These are phyloP conservation scores for Hypoxylon rubiginosum DNA, from an alignment of 2,329 filamentous ascomycete species.

Conservation along the genomic window DNA sequence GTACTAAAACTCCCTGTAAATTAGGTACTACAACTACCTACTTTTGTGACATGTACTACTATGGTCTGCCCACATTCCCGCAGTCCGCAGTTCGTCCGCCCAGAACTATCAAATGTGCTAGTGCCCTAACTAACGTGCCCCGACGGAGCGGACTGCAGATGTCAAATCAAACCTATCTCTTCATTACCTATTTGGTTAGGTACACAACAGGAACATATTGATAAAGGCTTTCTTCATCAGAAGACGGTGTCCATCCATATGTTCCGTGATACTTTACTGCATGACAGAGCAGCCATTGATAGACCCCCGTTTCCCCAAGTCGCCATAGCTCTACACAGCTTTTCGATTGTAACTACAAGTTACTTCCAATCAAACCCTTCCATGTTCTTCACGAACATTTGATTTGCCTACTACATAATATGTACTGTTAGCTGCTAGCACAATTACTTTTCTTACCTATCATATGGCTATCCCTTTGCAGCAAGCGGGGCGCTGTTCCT, in stretches of 20 bases:
- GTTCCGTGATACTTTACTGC: conserved; percentile 18
- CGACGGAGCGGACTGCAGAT: conserved; percentile 33
- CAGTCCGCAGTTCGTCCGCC: conserved; percentile 27
- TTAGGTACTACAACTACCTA: conserved; percentile 3
- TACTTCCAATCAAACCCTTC: conserved; percentile 23
- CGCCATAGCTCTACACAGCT: conserved; percentile 5
- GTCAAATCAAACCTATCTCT: conserved; percentile 25
- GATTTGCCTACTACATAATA: conserved; percentile 13
- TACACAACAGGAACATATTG: conserved; percentile 1
- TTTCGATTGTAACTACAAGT: neutral
- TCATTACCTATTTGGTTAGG: neutral
- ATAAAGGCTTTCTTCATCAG: conserved; percentile 28
- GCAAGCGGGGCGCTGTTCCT: conserved; percentile 30
- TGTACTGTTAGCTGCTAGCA: neutral
- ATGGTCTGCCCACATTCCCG: conserved; percentile 25
- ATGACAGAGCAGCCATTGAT: conserved; percentile 21
- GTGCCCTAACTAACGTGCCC: conserved; percentile 11
- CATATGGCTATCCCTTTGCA: conserved; percentile 34
- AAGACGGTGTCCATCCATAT: conserved; percentile 9
- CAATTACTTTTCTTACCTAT: conserved; percentile 25
- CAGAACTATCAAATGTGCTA: conserved; percentile 18
- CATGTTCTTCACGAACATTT: conserved; percentile 12
- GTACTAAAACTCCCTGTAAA: conserved; percentile 38
- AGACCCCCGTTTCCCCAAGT: conserved; percentile 8
- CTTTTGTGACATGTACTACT: conserved; percentile 25